phyloP scores from a whole-genome alignment of 805 yeast genomes.

The Yamadazyma phyllophila region DNA sequence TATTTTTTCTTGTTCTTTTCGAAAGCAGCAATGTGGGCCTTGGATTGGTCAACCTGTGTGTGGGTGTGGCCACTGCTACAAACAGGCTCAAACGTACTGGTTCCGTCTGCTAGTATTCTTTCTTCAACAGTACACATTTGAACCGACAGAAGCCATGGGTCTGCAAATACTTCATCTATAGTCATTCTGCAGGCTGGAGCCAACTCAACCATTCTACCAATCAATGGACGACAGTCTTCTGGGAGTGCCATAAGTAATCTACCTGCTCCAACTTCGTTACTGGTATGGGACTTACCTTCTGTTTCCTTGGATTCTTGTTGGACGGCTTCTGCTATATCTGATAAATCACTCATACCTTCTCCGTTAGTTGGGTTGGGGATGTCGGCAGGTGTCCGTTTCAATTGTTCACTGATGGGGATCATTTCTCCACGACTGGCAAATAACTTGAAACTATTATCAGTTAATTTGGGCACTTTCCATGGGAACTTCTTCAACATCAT shows the following conservation, averaged over 20 bases:
- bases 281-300: constrained; percentile 52
- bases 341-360: constrained; percentile 16
- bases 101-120: constrained; percentile 29
- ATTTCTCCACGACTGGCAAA: constrained; percentile 56
- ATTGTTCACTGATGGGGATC: constrained; percentile 56
- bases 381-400: constrained; percentile 30
- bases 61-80: constrained; percentile 68
- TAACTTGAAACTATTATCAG: constrained; percentile 68
- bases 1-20: constrained; percentile 75
- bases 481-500: constrained; percentile 84
- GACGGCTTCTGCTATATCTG: constrained; percentile 14
- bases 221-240: constrained; percentile 61
- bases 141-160: constrained; percentile 63
- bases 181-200: constrained; percentile 84
- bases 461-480: constrained; percentile 75
- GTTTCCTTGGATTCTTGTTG: constrained; percentile 8
- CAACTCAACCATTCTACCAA: constrained; percentile 74
- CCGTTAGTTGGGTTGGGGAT: constrained; percentile 7
- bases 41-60: constrained; percentile 86
- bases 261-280: constrained; percentile 67
- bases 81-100: constrained; percentile 32
- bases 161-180: constrained; percentile 76
- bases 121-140: constrained; percentile 67
- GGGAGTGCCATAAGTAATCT: constrained; percentile 70
- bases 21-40: constrained; percentile 91